Conservation (phyloP, 768 basidiomycete species). For the Podaxis sp. region DNA sequence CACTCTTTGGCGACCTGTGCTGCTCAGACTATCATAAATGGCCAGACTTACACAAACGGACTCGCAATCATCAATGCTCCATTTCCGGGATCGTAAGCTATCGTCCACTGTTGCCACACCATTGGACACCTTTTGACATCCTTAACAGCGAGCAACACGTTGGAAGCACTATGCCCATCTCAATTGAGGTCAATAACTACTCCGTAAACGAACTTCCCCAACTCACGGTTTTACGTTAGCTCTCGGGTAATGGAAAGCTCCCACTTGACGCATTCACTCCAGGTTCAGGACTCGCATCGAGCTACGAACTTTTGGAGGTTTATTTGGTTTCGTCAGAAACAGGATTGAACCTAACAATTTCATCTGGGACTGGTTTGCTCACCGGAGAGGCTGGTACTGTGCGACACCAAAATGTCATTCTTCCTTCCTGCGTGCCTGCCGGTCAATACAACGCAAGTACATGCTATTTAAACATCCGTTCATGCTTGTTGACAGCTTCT, state of each 20-base stretch:
- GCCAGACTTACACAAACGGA: constrained; percentile 32
- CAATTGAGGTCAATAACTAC: constrained; percentile 25
- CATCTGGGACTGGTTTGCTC: constrained; percentile 32
- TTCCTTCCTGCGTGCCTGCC: constrained; percentile 39
- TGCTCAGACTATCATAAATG: constrained; percentile 26
- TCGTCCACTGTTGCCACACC: not conserved
- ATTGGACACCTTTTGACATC: not conserved
- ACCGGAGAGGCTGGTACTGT: constrained; percentile 39
- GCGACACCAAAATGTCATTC: constrained; percentile 32
- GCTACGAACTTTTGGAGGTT: constrained; percentile 38
- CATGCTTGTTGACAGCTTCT: not conserved
- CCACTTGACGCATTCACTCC: constrained; percentile 30
- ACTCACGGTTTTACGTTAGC: constrained; percentile 17
- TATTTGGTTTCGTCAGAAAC: constrained; percentile 40
- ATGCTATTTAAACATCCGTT: too few species aligned
- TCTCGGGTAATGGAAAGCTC: constrained; percentile 47
- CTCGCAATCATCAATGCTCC: constrained; percentile 37
- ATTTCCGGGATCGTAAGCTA: constrained; percentile 28
- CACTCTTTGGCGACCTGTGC: constrained; percentile 7
- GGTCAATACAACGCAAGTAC: constrained; percentile 43
- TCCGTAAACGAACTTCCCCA: not conserved
- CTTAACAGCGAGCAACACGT: constrained; percentile 26
- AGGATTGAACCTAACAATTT: constrained; percentile 39
- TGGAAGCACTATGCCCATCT: constrained; percentile 24
- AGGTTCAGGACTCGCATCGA: constrained; percentile 31